A percentile compares a stretch with the other conserved stretches of the same genome.
These are phyloP conservation scores for Rhodotorula sp. DNA, from an alignment of 1,284 basidiomycete species.

Conservation along the genomic window DNA sequence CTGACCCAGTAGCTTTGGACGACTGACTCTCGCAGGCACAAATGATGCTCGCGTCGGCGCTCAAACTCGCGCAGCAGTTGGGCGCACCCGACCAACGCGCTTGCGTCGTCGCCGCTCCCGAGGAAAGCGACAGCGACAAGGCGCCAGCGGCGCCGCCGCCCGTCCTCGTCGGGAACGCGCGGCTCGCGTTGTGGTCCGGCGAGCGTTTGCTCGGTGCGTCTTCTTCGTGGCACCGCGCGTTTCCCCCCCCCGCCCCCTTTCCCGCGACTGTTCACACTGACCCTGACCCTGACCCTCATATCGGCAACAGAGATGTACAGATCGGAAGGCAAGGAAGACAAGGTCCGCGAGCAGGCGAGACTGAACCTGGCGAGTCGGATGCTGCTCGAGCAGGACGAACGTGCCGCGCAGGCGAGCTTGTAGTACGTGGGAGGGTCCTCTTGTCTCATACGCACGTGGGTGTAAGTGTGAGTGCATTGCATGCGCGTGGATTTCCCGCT, in stretches of 20 bases:
- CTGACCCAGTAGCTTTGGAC: too few species aligned
- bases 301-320: background rate
- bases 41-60: slow-evolving; percentile 16
- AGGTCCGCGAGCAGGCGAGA: background rate
- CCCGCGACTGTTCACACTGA: too few species aligned
- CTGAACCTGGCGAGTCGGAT: background rate
- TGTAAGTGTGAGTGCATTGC: too few species aligned
- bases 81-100: background rate
- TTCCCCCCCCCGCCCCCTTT: too few species aligned
- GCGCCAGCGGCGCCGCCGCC: background rate
- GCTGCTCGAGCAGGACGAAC: background rate
- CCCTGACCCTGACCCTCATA: too few species aligned
- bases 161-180: slow-evolving; percentile 11
- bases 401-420: background rate
- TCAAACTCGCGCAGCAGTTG: slow-evolving; percentile 8
- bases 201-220: slow-evolving; percentile 8
- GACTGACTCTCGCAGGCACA: slow-evolving; percentile 8
- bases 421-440: too few species aligned
- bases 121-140: background rate
- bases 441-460: too few species aligned
- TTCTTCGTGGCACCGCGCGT: too few species aligned
- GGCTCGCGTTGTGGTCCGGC: slow-evolving; percentile 16
- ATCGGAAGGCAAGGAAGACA: background rate
- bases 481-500: too few species aligned
- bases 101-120: background rate